phyloP scores from a whole-genome alignment of 768 basidiomycete genomes.

The Saitozyma podzolica region DNA sequence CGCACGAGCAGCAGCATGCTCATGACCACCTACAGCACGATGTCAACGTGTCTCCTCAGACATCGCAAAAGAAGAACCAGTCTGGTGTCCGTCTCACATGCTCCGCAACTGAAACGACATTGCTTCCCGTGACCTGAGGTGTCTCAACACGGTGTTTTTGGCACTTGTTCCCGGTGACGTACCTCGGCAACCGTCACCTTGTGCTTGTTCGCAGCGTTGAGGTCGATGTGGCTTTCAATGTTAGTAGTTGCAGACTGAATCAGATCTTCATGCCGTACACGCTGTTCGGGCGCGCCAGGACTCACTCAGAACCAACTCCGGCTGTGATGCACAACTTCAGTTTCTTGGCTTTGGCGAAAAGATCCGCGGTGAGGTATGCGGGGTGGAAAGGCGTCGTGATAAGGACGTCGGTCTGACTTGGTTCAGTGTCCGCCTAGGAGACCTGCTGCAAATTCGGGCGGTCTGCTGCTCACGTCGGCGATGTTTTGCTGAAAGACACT shows the following conservation, averaged over 20 bases:
- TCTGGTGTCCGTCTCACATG: constrained; percentile 17
- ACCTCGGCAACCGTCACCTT: constrained; percentile 74
- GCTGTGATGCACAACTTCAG: constrained; percentile 88
- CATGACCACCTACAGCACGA: constrained; percentile 58
- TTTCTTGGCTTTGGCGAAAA: constrained; percentile 69
- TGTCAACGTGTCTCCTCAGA: background rate
- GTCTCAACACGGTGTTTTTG: too few relatives aligned
- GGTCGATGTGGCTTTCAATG: constrained; percentile 56
- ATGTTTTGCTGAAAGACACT: constrained; percentile 82
- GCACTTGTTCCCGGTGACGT: too few relatives aligned
- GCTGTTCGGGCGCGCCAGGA: constrained; percentile 39
- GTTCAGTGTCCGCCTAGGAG: background rate
- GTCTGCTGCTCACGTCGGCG: constrained; percentile 59
- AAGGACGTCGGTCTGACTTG: constrained; percentile 22
- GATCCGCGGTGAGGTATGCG: constrained; percentile 50
- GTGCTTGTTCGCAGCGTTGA: constrained; percentile 79
- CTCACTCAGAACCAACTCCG: constrained; percentile 86
- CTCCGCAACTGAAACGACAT: constrained; percentile 83
- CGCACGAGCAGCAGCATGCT: constrained; percentile 85
- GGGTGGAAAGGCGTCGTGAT: constrained; percentile 53
- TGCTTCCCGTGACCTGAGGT: constrained; percentile 61
- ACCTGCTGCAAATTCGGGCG: constrained; percentile 38
- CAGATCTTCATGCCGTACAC: too few relatives aligned
- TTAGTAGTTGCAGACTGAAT: too few relatives aligned
- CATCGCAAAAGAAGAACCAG: too few relatives aligned